These are phyloP conservation scores for Jatropha multifida DNA, from an alignment of 441 rosid genomes.

Conservation along the genomic window DNA sequence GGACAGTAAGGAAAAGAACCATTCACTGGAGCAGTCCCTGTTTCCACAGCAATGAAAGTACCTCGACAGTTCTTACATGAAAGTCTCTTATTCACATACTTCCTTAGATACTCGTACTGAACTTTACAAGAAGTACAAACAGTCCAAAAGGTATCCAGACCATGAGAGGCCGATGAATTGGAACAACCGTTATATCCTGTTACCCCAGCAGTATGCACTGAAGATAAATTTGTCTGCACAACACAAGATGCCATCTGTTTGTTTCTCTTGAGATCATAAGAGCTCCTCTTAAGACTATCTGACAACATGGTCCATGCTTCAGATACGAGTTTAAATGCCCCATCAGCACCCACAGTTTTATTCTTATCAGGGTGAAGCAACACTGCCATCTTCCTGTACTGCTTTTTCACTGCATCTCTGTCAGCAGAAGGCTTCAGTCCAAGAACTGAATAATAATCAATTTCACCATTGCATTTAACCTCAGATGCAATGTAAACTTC, in stretches of 20 bases:
- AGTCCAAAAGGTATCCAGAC: slow-evolving; percentile 97
- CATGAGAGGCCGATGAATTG: slow-evolving; percentile 52
- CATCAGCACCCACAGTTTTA: slow-evolving; percentile 93
- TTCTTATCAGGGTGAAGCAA: slow-evolving; percentile 96
- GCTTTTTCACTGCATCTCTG: slow-evolving; percentile 82
- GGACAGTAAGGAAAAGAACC: slow-evolving; percentile 84
- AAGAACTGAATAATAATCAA: slow-evolving; percentile 80
- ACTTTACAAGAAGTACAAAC: slow-evolving; percentile 98
- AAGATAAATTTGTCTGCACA: slow-evolving; percentile 53
- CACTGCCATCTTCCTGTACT: slow-evolving; percentile 87
- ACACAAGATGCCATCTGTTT: slow-evolving; percentile 51
- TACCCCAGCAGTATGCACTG: slow-evolving; percentile 49
- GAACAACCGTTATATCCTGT: slow-evolving; percentile 43
- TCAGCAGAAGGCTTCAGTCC: slow-evolving; percentile 93
- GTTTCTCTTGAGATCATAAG: slow-evolving; percentile 68
- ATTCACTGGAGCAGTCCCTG: slow-evolving; percentile 85
- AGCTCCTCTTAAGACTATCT: slow-evolving; percentile 65
- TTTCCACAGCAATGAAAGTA: slow-evolving; percentile 88
- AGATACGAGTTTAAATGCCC: slow-evolving; percentile 91
- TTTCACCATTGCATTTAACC: slow-evolving; percentile 55
- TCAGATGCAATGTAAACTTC: slow-evolving; percentile 86
- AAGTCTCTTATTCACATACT: slow-evolving; percentile 95
- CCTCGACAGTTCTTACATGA: slow-evolving; percentile 99
- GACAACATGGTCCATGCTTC: slow-evolving; percentile 92
- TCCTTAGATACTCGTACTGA: slow-evolving; percentile 95